A percentile compares a stretch with the other conserved stretches of the same genome.
Conservation (phyloP, 352 stramenopile species). For the Phytophthora fragariaefolia region DNA sequence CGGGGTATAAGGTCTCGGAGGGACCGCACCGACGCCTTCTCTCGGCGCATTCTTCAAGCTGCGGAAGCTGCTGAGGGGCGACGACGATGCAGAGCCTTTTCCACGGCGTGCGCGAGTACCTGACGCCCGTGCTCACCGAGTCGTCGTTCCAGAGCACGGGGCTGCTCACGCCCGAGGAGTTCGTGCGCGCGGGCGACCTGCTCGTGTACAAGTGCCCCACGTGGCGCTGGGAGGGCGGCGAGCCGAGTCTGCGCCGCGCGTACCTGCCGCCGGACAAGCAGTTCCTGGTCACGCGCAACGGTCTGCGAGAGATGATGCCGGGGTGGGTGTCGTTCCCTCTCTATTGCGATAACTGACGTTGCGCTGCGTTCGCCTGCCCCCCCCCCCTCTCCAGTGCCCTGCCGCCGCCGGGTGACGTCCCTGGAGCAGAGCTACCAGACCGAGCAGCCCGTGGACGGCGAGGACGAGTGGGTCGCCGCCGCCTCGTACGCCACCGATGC, state of each 20-base stretch:
- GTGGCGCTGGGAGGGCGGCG: conserved; percentile 93
- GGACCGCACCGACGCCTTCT: too few relatives aligned
- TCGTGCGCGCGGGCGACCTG: conserved; percentile 95
- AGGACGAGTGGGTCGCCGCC: conserved; percentile 92
- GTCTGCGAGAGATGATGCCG: too few relatives aligned
- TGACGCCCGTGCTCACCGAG: conserved; percentile 91
- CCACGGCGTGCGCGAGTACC: conserved; percentile 86
- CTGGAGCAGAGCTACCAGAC: conserved; percentile 80
- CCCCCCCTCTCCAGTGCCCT: conserved; percentile 75
- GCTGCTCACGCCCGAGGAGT: conserved; percentile 97
- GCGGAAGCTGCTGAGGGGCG: too few relatives aligned
- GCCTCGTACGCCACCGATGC: conserved; percentile 71
- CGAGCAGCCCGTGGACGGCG: conserved; percentile 74
- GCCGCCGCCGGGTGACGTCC: conserved; percentile 75
- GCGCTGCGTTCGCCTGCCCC: too few relatives aligned
- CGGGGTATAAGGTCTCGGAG: too few relatives aligned
- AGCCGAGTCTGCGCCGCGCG: conserved; percentile 56
- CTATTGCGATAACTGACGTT: too few relatives aligned
- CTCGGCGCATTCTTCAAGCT: not conserved
- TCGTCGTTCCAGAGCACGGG: conserved; percentile 95
- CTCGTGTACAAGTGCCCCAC: conserved; percentile 97
- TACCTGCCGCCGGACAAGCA: conserved; percentile 89
- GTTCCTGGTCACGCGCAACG: conserved; percentile 87
- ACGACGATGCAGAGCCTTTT: conserved; percentile 84
- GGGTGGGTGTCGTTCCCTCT: too few relatives aligned